Conservation (phyloP, 106 monocot species). For the Allium fistulosum region DNA sequence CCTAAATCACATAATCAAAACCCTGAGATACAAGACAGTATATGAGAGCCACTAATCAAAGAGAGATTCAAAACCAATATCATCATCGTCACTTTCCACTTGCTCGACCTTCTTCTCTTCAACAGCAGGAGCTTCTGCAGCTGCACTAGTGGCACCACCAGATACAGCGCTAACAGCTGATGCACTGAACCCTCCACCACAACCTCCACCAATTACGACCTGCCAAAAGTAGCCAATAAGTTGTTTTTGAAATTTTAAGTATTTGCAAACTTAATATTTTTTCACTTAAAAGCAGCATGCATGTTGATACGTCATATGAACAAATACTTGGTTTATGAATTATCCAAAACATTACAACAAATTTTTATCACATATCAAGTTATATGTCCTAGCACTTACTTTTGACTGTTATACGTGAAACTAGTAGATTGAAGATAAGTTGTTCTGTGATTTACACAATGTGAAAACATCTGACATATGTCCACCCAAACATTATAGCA, state of each 20-base stretch:
- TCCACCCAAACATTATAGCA: too few relatives aligned
- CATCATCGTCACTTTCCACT: conserved; percentile 52
- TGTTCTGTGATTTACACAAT: too few relatives aligned
- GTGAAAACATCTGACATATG: too few relatives aligned
- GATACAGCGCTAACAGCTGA: conserved; percentile 14
- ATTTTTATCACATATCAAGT: not conserved
- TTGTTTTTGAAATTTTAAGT: not conserved
- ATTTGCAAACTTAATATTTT: not conserved
- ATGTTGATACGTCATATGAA: too few relatives aligned
- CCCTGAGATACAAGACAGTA: too few relatives aligned
- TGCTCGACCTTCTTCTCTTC: conserved; percentile 72
- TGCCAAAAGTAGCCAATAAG: conserved; percentile 19
- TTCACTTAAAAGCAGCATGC: not conserved
- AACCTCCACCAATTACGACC: conserved; percentile 50
- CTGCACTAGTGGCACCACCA: conserved; percentile 18
- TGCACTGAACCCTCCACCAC: conserved; percentile 26
- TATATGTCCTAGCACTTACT: too few relatives aligned
- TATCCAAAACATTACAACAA: not conserved
- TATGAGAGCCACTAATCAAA: conserved; percentile 28
- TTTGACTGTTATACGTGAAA: too few relatives aligned
- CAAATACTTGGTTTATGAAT: not conserved
- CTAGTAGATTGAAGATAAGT: too few relatives aligned
- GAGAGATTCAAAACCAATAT: conserved; percentile 58
- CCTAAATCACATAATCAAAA: too few relatives aligned
- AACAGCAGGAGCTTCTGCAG: conserved; percentile 37